A percentile compares a stretch with the other conserved stretches of the same genome.
These are phyloP conservation scores for Acanthamoeba rhysodes DNA, from an alignment of 208 protist species.

Conservation along the genomic window DNA sequence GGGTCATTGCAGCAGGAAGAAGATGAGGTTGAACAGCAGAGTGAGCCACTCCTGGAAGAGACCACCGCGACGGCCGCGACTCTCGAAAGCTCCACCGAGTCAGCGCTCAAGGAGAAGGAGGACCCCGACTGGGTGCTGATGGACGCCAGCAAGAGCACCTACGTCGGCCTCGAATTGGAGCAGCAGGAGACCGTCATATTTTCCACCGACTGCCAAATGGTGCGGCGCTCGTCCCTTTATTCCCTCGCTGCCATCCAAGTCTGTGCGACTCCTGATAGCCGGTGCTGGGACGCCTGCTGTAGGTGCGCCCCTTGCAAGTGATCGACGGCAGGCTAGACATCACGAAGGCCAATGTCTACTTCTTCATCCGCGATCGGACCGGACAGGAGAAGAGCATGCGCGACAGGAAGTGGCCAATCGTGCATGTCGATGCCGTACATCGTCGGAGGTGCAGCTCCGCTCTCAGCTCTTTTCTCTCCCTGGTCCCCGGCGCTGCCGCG, in stretches of 20 bases:
- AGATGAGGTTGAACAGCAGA: background rate
- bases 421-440: slow-evolving; percentile 32
- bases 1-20: slow-evolving; percentile 55
- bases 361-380: slow-evolving; percentile 16
- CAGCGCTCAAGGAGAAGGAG: background rate
- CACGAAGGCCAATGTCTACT: slow-evolving; percentile 62
- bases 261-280: background rate
- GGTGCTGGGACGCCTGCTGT: too few species aligned
- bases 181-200: slow-evolving; percentile 43
- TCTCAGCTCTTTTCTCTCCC: background rate
- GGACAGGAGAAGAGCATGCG: slow-evolving; percentile 26
- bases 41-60: background rate
- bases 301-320: slow-evolving; percentile 62
- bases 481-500: background rate
- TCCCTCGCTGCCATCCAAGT: background rate
- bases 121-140: slow-evolving; percentile 51
- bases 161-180: slow-evolving; percentile 23
- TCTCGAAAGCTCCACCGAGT: background rate
- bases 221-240: background rate
- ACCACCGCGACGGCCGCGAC: background rate
- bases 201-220: slow-evolving; percentile 55
- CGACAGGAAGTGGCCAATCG: slow-evolving; percentile 59
- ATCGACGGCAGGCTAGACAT: slow-evolving; percentile 50
- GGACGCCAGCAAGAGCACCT: background rate
- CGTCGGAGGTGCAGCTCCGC: background rate